Percentiles rank a stretch among this genome's conserved stretches.
Evolutionary conservation across 1,284 basidiomycete species (phyloP).

Genomic region (Xerocomus minutiporus): DNA sequence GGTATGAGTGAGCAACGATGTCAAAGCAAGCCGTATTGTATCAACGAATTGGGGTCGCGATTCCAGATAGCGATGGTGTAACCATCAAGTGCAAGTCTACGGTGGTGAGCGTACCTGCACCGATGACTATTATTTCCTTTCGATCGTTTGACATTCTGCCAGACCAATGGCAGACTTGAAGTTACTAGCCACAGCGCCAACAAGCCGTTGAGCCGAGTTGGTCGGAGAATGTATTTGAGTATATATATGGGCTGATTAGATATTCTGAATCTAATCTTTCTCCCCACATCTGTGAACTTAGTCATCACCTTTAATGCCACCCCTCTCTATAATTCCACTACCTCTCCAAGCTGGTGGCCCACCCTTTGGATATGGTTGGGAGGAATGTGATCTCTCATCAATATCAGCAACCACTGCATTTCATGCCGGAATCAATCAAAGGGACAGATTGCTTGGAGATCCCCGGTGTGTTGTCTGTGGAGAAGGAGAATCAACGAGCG

Average conservation of each 20-base stretch:
- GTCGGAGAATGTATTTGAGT: too few species aligned
- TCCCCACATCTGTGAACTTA: too few species aligned
- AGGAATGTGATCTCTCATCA: neutral
- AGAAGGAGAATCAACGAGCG: neutral
- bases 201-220: too few species aligned
- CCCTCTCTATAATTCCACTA: neutral
- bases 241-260: too few species aligned
- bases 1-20: neutral
- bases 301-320: neutral
- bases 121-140: constrained; percentile 35
- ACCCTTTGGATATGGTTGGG: neutral
- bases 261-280: too few species aligned
- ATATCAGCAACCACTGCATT: neutral
- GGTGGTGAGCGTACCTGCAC: constrained; percentile 31
- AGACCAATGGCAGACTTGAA: too few species aligned
- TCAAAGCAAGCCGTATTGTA: neutral
- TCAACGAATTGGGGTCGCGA: neutral
- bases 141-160: constrained; percentile 4
- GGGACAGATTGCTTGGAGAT: neutral
- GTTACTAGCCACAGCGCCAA: too few species aligned
- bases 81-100: neutral
- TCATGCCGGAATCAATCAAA: neutral
- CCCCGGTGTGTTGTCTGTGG: neutral
- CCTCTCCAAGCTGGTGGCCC: neutral
- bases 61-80: too few species aligned